A percentile compares a stretch with the other conserved stretches of the same genome.
Conservation (phyloP, 2,329 filamentous ascomycete species). For the Epichloe typhina region DNA sequence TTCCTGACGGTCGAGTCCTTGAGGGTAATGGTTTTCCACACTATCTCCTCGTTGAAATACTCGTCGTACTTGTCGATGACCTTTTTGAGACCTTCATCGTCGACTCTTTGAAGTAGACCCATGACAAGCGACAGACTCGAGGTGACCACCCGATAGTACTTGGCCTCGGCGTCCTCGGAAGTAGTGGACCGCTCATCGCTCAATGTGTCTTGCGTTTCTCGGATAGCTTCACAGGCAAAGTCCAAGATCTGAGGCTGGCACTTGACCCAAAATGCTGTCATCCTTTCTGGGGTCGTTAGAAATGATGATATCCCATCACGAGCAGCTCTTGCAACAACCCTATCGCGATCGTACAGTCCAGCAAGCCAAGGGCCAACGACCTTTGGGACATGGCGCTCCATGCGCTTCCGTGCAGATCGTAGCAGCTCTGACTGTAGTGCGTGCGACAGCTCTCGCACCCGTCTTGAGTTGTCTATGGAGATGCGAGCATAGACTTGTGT, state of each 20-base stretch:
- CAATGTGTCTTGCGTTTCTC: constrained; percentile 67
- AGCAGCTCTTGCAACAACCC: constrained; percentile 61
- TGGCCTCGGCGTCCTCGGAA: constrained; percentile 71
- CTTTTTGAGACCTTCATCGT: constrained; percentile 41
- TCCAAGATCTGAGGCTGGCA: constrained; percentile 73
- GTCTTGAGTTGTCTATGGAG: constrained; percentile 78
- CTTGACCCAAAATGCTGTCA: constrained; percentile 60
- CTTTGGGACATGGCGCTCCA: constrained; percentile 65
- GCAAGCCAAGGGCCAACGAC: constrained; percentile 84
- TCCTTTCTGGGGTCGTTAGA: constrained; percentile 66
- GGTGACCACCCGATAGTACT: constrained; percentile 63
- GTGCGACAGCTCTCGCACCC: constrained; percentile 80
- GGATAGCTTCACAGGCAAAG: constrained; percentile 67
- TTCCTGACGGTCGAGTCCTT: constrained; percentile 42
- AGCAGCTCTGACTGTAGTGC: constrained; percentile 51
- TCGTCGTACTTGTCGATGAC: constrained; percentile 48
- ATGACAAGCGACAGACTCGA: constrained; percentile 42
- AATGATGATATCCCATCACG: constrained; percentile 62
- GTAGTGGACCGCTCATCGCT: constrained; percentile 83
- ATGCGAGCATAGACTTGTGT: constrained; percentile 74
- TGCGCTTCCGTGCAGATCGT: constrained; percentile 60
- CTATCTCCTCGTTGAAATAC: constrained; percentile 50
- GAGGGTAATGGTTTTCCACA: constrained; percentile 55
- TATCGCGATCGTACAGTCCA: constrained; percentile 77
- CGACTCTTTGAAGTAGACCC: constrained; percentile 34